phyloP scores from a whole-genome alignment of 768 basidiomycete species.

The Gymnopilus dilepis region DNA sequence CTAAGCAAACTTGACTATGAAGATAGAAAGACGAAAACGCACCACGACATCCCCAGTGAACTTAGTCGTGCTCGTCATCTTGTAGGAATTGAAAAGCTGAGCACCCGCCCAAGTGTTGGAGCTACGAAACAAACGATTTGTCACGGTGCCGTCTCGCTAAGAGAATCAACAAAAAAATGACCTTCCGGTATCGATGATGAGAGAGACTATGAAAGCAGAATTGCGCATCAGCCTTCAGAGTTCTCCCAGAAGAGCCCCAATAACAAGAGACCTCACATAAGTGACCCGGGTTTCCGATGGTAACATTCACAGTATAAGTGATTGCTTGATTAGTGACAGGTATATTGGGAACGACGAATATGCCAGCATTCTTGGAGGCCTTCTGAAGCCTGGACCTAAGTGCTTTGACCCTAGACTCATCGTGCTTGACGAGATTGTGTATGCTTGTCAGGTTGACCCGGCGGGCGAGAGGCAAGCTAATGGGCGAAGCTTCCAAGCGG shows the following conservation, averaged over 20 bases:
- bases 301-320: slow-evolving; percentile 49
- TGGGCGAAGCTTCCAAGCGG: background rate
- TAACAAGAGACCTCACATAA: slow-evolving; percentile 43
- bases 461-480: slow-evolving; percentile 17
- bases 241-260: background rate
- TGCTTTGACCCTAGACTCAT: slow-evolving; percentile 19
- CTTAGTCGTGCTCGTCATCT: slow-evolving; percentile 53
- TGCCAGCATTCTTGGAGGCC: background rate
- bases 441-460: slow-evolving; percentile 23
- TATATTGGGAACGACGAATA: background rate
- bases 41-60: slow-evolving; percentile 49
- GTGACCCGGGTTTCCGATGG: slow-evolving; percentile 57
- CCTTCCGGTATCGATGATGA: slow-evolving; percentile 64
- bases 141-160: no score
- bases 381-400: slow-evolving; percentile 11
- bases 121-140: no score
- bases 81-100: slow-evolving; percentile 28
- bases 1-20: background rate
- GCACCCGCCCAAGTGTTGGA: slow-evolving; percentile 80
- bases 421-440: slow-evolving; percentile 21
- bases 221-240: no score
- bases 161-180: no score
- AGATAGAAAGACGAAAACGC: slow-evolving; percentile 18
- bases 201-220: no score
- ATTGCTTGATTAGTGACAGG: slow-evolving; percentile 31